Percentiles rank a stretch among this genome's conserved stretches.
These are phyloP conservation scores for Cordyceps militaris DNA, from an alignment of 2,329 filamentous ascomycete species.

Conservation along the genomic window DNA sequence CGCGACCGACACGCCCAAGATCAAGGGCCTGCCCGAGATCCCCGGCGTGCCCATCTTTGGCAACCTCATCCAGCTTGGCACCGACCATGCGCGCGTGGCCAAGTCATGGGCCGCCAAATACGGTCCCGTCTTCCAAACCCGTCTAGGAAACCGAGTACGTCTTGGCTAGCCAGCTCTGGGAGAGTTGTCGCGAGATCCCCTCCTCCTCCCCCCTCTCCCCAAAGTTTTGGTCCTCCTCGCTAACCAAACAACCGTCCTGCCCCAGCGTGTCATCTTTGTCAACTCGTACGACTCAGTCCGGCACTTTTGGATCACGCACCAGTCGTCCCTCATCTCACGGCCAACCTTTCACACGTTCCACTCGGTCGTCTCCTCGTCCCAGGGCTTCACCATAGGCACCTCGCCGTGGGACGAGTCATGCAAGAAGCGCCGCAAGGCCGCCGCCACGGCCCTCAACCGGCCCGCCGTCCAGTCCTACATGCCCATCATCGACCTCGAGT, in stretches of 20 bases:
- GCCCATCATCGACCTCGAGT: conserved; percentile 75
- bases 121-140: conserved; percentile 58
- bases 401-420: conserved; percentile 80
- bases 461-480: conserved; percentile 72
- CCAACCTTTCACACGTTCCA: conserved; percentile 78
- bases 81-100: conserved; percentile 47
- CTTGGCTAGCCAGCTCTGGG: no score
- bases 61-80: conserved; percentile 53
- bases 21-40: conserved; percentile 55
- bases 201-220: background rate
- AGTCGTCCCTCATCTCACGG: conserved; percentile 69
- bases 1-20: conserved; percentile 49
- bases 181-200: no score
- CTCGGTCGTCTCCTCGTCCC: conserved; percentile 66
- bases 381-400: conserved; percentile 76
- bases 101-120: conserved; percentile 53
- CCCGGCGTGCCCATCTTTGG: conserved; percentile 57
- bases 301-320: conserved; percentile 70
- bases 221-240: background rate
- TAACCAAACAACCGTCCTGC: background rate
- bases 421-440: conserved; percentile 69
- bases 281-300: conserved; percentile 71
- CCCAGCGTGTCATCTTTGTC: conserved; percentile 63
- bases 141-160: conserved; percentile 58
- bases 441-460: conserved; percentile 69